Conservation (phyloP, 805 yeast species). For the Sungouiozyma ichnusensis region DNA sequence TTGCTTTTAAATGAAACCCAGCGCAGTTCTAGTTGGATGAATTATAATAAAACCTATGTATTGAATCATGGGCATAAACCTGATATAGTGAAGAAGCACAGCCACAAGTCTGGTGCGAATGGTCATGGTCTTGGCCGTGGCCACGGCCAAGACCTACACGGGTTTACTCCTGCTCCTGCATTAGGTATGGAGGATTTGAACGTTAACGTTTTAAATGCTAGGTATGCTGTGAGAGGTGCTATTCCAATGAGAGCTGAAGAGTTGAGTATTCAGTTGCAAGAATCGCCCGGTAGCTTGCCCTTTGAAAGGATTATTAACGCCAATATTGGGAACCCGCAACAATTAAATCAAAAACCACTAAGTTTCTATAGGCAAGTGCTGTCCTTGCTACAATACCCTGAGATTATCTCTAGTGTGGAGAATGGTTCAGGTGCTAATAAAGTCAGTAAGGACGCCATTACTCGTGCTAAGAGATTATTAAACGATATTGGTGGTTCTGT, state of each 20-base stretch:
- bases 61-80: not conserved
- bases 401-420: slow-evolving; percentile 35
- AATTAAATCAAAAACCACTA: slow-evolving; percentile 84
- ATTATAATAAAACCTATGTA: not conserved
- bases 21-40: not conserved
- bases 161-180: slow-evolving; percentile 26
- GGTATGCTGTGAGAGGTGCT: slow-evolving; percentile 92
- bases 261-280: slow-evolving; percentile 44
- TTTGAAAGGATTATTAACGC: slow-evolving; percentile 74
- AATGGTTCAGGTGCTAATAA: slow-evolving; percentile 12
- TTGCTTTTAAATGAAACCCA: not conserved
- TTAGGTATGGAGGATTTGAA: slow-evolving; percentile 50
- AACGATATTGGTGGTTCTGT: slow-evolving; percentile 58
- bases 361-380: slow-evolving; percentile 92
- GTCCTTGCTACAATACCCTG: slow-evolving; percentile 79
- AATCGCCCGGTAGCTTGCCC: slow-evolving; percentile 55
- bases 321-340: slow-evolving; percentile 97
- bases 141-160: no score
- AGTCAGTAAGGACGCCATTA: slow-evolving; percentile 57
- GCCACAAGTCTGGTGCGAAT: not conserved
- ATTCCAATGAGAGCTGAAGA: slow-evolving; percentile 93
- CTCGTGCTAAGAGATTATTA: slow-evolving; percentile 56
- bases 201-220: slow-evolving; percentile 66
- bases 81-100: not conserved
- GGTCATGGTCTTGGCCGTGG: no score